Evolutionary conservation across 2,329 filamentous ascomycete genomes (phyloP).

Genomic region (Pseudocercospora pini-densiflorae): DNA sequence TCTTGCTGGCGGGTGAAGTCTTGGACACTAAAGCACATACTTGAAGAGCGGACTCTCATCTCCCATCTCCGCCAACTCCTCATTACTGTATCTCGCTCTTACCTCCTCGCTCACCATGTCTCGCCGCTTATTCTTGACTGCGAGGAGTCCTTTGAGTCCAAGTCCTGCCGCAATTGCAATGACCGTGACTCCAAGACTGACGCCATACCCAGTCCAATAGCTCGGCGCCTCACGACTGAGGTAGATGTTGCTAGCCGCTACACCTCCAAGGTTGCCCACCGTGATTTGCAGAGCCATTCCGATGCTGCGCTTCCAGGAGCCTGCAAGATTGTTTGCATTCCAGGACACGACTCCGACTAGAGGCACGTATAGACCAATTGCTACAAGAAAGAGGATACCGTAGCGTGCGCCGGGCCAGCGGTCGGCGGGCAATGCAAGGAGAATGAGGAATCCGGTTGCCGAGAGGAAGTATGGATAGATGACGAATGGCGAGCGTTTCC

Average conservation of each 20-base stretch:
- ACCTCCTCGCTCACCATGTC: background rate
- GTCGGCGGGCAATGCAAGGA: background rate
- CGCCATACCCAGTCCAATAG: background rate
- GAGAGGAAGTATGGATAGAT: background rate
- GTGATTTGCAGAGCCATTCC: background rate
- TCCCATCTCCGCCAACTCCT: background rate
- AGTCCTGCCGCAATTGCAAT: background rate
- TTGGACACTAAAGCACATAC: background rate
- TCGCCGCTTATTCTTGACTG: background rate
- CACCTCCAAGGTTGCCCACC: background rate
- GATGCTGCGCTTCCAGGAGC: background rate
- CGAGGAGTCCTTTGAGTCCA: background rate
- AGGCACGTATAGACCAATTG: background rate
- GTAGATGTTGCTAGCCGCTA: background rate
- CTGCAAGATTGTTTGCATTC: background rate
- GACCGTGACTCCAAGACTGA: background rate
- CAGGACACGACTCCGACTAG: background rate
- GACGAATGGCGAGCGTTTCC: background rate
- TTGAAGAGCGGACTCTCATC: background rate
- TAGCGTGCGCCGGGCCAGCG: background rate
- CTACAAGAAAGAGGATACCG: background rate
- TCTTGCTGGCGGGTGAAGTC: background rate
- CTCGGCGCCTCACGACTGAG: background rate
- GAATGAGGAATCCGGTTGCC: background rate
- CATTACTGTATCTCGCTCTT: background rate